phyloP scores from a whole-genome alignment of 768 basidiomycete species.

The Trametes sanguinea region DNA sequence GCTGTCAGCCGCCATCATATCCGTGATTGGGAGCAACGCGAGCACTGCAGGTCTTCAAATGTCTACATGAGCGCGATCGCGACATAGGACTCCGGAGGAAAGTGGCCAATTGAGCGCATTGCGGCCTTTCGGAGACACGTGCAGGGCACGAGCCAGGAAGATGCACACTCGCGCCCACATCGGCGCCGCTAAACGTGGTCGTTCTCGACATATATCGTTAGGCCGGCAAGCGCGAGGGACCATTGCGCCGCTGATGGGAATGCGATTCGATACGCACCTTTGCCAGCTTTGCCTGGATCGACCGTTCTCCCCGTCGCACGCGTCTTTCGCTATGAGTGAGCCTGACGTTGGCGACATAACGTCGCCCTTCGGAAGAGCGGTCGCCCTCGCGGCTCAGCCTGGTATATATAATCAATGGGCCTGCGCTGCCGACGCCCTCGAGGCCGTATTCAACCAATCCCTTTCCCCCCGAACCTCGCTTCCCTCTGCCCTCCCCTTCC shows the following conservation, averaged over 20 bases:
- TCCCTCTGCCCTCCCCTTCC: background rate
- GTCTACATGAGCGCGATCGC: no score
- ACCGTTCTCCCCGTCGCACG: background rate
- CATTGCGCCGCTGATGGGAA: slow-evolving; percentile 2
- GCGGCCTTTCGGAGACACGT: background rate
- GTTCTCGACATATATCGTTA: slow-evolving; percentile 4
- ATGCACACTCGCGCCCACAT: background rate
- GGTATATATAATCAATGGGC: background rate
- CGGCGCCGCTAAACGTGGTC: background rate
- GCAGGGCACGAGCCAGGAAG: background rate
- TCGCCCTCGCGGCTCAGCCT: background rate
- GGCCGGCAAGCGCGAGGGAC: background rate
- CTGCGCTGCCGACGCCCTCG: no score
- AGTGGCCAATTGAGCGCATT: background rate
- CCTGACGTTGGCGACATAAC: background rate
- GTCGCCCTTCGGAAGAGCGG: background rate
- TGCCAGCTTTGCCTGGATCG: background rate
- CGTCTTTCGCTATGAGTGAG: background rate
- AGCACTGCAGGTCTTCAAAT: background rate
- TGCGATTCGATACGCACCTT: background rate
- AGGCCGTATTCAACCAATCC: no score
- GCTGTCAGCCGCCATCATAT: background rate
- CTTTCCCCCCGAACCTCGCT: no score
- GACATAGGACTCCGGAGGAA: background rate
- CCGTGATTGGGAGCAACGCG: background rate